A percentile compares a stretch with the other conserved stretches of the same genome.
These are phyloP conservation scores for Thymus quinquecostatus DNA, from an alignment of 257 asterid genomes.

Conservation along the genomic window DNA sequence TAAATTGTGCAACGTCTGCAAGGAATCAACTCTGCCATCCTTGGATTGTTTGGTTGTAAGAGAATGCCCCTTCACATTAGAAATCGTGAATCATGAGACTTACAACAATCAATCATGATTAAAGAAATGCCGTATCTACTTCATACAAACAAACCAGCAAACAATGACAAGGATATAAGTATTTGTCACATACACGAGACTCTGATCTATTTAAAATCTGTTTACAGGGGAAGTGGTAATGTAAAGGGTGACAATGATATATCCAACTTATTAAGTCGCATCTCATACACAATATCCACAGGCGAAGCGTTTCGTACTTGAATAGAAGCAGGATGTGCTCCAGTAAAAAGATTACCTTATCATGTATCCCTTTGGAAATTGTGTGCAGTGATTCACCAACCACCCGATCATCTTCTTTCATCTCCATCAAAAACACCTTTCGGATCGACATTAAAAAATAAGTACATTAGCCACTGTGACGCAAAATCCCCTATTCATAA, in stretches of 20 bases:
- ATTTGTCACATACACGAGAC: neutral
- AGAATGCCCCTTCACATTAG: conserved; percentile 69
- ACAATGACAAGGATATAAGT: neutral
- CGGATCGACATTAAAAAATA: neutral
- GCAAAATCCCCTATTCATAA: neutral
- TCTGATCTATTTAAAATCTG: no score
- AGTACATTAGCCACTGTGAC: neutral
- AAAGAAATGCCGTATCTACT: neutral
- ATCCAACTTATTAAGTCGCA: neutral
- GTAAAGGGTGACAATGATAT: neutral
- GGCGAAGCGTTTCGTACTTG: neutral
- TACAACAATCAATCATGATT: neutral
- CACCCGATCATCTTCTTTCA: conserved; percentile 69
- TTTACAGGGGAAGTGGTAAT: no score
- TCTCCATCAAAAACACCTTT: conserved; percentile 72
- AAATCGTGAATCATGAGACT: conserved; percentile 15
- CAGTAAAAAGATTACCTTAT: conserved; percentile 58
- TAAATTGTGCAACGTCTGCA: conserved; percentile 84
- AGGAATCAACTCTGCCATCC: conserved; percentile 61
- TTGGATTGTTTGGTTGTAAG: conserved; percentile 53
- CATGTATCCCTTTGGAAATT: conserved; percentile 69
- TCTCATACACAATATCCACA: neutral
- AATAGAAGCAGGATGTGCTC: neutral
- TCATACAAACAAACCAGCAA: neutral
- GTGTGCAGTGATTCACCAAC: conserved; percentile 76